Percentiles rank a stretch among this genome's conserved stretches.
These are phyloP conservation scores for Russula earlei DNA, from an alignment of 768 basidiomycete genomes.

Conservation along the genomic window DNA sequence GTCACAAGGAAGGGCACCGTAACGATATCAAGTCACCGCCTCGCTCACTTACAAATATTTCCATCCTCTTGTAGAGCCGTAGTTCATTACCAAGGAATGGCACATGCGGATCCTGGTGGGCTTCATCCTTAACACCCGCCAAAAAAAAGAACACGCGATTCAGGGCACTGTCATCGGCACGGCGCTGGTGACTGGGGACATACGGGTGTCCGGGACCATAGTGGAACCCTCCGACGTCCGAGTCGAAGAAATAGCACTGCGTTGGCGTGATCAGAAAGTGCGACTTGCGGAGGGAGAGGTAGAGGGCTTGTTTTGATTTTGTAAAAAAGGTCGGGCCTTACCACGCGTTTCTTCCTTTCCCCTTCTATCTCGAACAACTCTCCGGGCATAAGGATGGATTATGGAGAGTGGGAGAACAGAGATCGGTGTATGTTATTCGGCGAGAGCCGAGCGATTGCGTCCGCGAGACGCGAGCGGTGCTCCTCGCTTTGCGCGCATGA, in stretches of 20 bases:
- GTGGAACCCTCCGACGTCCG: constrained; percentile 98
- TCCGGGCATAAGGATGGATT: constrained; percentile 22
- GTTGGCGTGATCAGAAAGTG: too few species aligned
- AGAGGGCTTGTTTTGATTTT: too few species aligned
- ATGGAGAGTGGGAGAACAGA: background rate
- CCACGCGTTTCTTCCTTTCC: constrained; percentile 83
- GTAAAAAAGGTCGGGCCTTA: constrained; percentile 33
- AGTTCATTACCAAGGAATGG: constrained; percentile 99
- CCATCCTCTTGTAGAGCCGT: constrained; percentile 99
- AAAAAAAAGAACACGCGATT: constrained; percentile 16
- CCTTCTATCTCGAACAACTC: constrained; percentile 38
- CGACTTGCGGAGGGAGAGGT: background rate
- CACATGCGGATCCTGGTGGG: constrained; percentile 99
- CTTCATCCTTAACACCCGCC: constrained; percentile 60
- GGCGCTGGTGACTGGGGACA: constrained; percentile 21
- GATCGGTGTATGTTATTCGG: constrained; percentile 1
- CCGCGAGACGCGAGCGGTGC: constrained; percentile 6
- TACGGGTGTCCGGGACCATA: constrained; percentile 97
- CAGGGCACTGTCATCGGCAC: background rate
- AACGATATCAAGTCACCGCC: too few species aligned
- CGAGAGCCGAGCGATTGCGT: constrained; percentile 9
- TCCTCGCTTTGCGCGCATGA: background rate
- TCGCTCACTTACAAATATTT: constrained; percentile 81
- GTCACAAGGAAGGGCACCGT: background rate
- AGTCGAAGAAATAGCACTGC: constrained; percentile 99